phyloP scores from a whole-genome alignment of 306 rosid species.

The Fragaria ananassa region DNA sequence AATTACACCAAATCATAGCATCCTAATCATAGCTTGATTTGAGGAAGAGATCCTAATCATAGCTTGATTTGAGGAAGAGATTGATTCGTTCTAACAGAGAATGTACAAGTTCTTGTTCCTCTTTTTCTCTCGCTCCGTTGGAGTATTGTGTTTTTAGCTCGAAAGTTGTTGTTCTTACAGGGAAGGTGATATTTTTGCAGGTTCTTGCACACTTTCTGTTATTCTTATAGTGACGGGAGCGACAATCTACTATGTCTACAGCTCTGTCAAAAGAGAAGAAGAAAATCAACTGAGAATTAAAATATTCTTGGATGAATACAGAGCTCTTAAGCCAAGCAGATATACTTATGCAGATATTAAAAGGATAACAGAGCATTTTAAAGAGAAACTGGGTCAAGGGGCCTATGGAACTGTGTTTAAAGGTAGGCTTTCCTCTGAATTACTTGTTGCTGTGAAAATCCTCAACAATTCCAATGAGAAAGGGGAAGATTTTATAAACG shows the following conservation, averaged over 20 bases:
- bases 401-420: background rate
- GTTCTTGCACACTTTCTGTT: background rate
- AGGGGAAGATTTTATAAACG: background rate
- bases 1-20: no score
- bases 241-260: conserved; percentile 1
- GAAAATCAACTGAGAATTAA: conserved; percentile 27
- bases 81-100: no score
- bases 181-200: background rate
- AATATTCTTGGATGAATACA: conserved; percentile 36
- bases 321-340: conserved; percentile 35
- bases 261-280: conserved; percentile 1
- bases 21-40: no score
- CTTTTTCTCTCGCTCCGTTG: background rate
- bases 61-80: no score
- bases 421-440: background rate
- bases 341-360: conserved; percentile 25
- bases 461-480: background rate
- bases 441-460: conserved; percentile 1
- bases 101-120: background rate
- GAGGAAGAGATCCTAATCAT: no score
- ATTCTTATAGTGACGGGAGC: background rate
- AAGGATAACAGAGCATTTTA: background rate
- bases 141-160: background rate
- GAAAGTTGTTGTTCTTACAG: background rate
- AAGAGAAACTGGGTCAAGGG: background rate